These are phyloP conservation scores for Gossypium rotundifolium DNA, from an alignment of 345 rosid genomes.

Conservation along the genomic window DNA sequence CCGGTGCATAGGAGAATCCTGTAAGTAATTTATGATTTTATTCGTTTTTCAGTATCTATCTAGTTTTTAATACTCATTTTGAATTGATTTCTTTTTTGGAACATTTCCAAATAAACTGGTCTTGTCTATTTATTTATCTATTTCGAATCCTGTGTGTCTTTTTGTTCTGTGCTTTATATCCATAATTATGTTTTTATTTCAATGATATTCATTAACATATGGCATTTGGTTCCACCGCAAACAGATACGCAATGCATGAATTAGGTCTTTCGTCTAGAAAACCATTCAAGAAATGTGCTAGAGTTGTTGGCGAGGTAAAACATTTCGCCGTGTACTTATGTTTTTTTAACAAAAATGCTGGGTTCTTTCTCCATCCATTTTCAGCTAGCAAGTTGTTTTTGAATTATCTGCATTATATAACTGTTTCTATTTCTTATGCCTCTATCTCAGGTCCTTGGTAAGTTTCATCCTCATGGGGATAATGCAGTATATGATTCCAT, in stretches of 20 bases:
- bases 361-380: background rate
- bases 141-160: background rate
- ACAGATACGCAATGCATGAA: constrained; percentile 93
- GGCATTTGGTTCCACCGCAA: background rate
- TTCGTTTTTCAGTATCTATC: background rate
- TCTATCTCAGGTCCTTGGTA: constrained; percentile 74
- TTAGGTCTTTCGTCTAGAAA: constrained; percentile 82
- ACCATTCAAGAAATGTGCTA: constrained; percentile 94
- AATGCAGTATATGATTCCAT: constrained; percentile 86
- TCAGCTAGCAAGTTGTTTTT: background rate
- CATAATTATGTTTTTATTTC: background rate
- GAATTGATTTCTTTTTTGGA: background rate
- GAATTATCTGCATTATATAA: background rate
- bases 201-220: background rate
- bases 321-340: background rate
- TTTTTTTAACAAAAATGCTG: background rate
- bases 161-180: background rate
- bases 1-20: constrained; percentile 91
- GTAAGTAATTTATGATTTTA: constrained; percentile 34
- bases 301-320: constrained; percentile 95
- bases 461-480: constrained; percentile 97
- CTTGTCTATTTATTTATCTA: background rate
- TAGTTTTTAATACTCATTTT: background rate
- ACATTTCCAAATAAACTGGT: background rate
- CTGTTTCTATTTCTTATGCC: background rate